phyloP scores from a whole-genome alignment of 805 yeast species.

The Brettanomyces nanus region DNA sequence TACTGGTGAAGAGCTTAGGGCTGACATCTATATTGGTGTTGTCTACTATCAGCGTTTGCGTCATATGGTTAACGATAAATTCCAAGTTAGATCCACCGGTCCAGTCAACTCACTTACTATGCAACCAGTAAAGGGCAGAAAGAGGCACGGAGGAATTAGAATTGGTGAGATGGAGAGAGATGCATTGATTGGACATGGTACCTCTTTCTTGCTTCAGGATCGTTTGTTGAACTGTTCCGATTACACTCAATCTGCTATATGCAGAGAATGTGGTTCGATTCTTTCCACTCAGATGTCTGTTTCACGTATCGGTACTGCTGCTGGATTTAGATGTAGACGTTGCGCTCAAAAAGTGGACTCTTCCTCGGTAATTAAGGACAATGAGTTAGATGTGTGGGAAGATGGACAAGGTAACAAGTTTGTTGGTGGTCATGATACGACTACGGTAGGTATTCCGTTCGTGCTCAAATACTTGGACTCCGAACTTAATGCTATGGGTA shows the following conservation, averaged over 20 bases:
- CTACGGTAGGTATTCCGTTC: slow-evolving; percentile 93
- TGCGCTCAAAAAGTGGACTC: slow-evolving; percentile 71
- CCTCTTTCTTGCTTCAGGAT: slow-evolving; percentile 90
- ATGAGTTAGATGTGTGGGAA: slow-evolving; percentile 77
- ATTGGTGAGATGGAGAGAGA: slow-evolving; percentile 99
- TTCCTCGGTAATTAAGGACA: slow-evolving; percentile 22
- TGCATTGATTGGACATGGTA: slow-evolving; percentile 97
- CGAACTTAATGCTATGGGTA: slow-evolving; percentile 97
- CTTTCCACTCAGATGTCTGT: slow-evolving; percentile 85
- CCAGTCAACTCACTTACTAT: slow-evolving; percentile 94
- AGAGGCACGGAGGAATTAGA: slow-evolving; percentile 98
- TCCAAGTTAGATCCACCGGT: slow-evolving; percentile 98
- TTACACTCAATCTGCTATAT: slow-evolving; percentile 83
- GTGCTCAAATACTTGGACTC: slow-evolving; percentile 92
- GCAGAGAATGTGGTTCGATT: slow-evolving; percentile 90
- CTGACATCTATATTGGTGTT: slow-evolving; percentile 92
- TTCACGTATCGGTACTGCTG: slow-evolving; percentile 78
- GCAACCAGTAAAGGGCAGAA: slow-evolving; percentile 99
- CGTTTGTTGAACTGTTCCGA: slow-evolving; percentile 92
- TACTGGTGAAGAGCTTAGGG: slow-evolving; percentile 95
- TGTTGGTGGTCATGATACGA: slow-evolving; percentile 88
- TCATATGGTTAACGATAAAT: slow-evolving; percentile 99
- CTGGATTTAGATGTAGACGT: slow-evolving; percentile 80
- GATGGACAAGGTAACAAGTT: slow-evolving; percentile 92
- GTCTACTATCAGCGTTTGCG: slow-evolving; percentile 97